A percentile compares a stretch with the other conserved stretches of the same genome.
Evolutionary conservation across 495 filamentous ascomycete genomes (phyloP).

Genomic region (Aspergillus incahuasiensis): DNA sequence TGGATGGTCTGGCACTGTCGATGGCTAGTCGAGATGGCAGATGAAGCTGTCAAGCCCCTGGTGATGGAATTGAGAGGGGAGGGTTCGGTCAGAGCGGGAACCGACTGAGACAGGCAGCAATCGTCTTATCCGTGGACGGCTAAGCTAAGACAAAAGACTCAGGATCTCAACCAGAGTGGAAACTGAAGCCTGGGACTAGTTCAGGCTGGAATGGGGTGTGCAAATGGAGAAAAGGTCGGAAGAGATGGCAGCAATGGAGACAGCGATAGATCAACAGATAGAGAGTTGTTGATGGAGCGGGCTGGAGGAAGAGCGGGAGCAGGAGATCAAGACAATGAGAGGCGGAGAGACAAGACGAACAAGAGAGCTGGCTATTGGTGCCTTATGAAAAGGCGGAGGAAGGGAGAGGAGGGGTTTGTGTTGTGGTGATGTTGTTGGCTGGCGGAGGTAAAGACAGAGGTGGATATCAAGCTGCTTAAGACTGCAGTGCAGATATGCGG

Average conservation of each 20-base stretch:
- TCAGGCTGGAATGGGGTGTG: neutral
- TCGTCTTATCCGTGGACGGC: neutral
- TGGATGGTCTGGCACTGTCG: neutral
- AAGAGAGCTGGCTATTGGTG: neutral
- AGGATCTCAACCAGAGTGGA: neutral
- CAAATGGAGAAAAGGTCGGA: neutral
- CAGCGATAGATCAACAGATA: too few species aligned
- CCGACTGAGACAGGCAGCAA: conserved; percentile 9
- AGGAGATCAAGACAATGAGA: neutral
- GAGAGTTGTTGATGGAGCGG: neutral
- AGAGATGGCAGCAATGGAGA: neutral
- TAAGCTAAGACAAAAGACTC: conserved; percentile 9
- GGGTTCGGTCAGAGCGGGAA: conserved; percentile 4
- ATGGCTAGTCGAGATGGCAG: neutral
- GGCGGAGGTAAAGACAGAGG: neutral
- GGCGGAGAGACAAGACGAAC: conserved; percentile 2
- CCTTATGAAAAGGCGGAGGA: neutral
- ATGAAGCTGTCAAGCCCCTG: neutral
- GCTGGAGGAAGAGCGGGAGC: neutral
- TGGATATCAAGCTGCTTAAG: conserved; percentile 14
- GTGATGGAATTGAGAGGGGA: neutral
- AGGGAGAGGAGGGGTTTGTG: neutral
- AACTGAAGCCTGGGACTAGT: neutral
- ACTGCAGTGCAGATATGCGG: conserved; percentile 10
- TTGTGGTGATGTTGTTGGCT: neutral